Evolutionary conservation across 179 eudicot species (phyloP).

Genomic region (Beta macrorhiza): DNA sequence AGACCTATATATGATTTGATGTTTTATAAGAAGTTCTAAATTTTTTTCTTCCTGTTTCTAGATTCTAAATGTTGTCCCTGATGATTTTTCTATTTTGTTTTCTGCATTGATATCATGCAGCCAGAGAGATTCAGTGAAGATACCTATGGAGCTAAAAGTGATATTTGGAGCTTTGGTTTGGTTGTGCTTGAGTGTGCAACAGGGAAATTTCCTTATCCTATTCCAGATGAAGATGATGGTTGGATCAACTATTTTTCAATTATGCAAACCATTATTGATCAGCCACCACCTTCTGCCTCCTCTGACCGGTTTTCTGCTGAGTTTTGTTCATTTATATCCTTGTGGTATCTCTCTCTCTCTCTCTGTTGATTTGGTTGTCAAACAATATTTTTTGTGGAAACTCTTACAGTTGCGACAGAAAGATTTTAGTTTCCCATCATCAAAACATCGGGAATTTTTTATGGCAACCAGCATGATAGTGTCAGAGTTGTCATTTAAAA

Average conservation of each 20-base stretch:
- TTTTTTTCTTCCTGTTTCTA: neutral
- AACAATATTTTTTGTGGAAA: no score
- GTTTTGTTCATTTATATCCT: constrained; percentile 90
- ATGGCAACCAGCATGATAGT: neutral
- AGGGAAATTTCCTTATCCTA: constrained; percentile 75
- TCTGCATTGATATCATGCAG: constrained; percentile 33
- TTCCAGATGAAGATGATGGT: constrained; percentile 59
- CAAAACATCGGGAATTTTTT: neutral
- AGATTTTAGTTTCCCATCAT: neutral
- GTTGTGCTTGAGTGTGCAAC: constrained; percentile 90
- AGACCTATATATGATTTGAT: constrained; percentile 32
- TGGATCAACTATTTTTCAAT: constrained; percentile 73
- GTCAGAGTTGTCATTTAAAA: neutral
- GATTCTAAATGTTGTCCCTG: neutral
- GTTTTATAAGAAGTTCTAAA: neutral
- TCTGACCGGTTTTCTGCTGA: constrained; percentile 76
- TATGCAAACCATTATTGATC: constrained; percentile 79
- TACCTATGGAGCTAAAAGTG: constrained; percentile 64
- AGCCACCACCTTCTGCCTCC: constrained; percentile 80
- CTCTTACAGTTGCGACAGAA: neutral
- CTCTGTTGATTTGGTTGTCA: no score
- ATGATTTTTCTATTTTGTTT: constrained; percentile 7
- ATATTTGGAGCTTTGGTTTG: constrained; percentile 97
- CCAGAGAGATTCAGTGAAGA: constrained; percentile 91
- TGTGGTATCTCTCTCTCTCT: constrained; percentile 51